phyloP scores from a whole-genome alignment of 2,329 filamentous ascomycete genomes.

The Fusarium fracticaudum region DNA sequence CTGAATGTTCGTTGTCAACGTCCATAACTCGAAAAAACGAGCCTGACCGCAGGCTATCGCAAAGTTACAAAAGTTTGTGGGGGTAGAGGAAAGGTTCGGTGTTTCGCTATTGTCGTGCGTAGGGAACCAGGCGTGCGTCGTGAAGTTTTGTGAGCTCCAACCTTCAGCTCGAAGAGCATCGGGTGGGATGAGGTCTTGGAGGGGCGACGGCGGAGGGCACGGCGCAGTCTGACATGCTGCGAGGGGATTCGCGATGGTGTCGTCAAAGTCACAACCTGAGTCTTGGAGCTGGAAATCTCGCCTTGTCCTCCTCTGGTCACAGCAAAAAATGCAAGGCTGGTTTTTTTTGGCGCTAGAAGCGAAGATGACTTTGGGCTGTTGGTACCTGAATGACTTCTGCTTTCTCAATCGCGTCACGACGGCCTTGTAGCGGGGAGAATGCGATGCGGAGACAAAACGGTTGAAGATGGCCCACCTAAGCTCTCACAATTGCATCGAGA shows the following conservation, averaged over 20 bases:
- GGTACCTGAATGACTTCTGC: constrained; percentile 13
- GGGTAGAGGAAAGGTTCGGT: not conserved
- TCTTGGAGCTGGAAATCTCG: constrained; percentile 1
- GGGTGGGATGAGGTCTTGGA: constrained; percentile 29
- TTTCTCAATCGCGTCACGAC: constrained; percentile 21
- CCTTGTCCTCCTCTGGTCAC: not conserved
- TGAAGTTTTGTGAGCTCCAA: constrained; percentile 12
- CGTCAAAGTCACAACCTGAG: constrained; percentile 20
- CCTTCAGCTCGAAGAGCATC: constrained; percentile 31
- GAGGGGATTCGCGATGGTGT: constrained; percentile 20
- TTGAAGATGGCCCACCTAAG: constrained; percentile 12
- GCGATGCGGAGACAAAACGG: constrained; percentile 22
- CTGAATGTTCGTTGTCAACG: constrained; percentile 44
- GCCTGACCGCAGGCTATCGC: constrained; percentile 15
- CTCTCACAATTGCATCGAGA: constrained; percentile 11
- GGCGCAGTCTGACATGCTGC: constrained; percentile 43
- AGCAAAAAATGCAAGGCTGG: not conserved
- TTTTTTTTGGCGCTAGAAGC: not conserved
- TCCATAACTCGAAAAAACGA: constrained; percentile 43
- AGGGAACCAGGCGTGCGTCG: not conserved
- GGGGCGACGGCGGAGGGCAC: constrained; percentile 28
- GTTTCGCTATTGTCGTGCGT: constrained; percentile 4
- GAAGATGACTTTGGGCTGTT: constrained; percentile 6
- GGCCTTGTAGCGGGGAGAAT: constrained; percentile 23
- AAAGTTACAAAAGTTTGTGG: not conserved